phyloP scores from a whole-genome alignment of 257 asterid genomes.

The Forsythia suspensa region DNA sequence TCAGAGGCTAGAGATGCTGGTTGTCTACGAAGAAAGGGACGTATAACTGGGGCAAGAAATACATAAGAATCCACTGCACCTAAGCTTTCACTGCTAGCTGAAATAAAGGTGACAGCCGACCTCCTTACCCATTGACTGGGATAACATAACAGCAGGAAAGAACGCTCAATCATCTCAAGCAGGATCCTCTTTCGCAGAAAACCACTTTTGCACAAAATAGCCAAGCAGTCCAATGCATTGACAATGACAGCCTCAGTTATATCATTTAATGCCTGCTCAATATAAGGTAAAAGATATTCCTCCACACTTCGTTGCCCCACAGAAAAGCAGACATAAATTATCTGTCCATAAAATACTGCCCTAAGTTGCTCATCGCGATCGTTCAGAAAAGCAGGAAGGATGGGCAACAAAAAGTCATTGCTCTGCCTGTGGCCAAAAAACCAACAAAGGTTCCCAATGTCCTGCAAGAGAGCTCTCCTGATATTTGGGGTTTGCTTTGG shows the following conservation, averaged over 20 bases:
- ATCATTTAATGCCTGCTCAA: slow-evolving; percentile 96
- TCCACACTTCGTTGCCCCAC: slow-evolving; percentile 99
- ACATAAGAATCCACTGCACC: slow-evolving; percentile 98
- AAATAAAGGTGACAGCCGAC: slow-evolving; percentile 73
- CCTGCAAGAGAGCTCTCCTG: slow-evolving; percentile 99
- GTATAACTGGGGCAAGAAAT: slow-evolving; percentile 88
- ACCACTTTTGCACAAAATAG: slow-evolving; percentile 86
- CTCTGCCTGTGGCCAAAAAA: slow-evolving; percentile 99
- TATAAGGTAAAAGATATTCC: slow-evolving; percentile 94
- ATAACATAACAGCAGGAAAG: slow-evolving; percentile 82
- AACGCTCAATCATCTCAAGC: slow-evolving; percentile 92
- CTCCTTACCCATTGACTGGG: slow-evolving; percentile 97
- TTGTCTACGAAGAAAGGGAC: slow-evolving; percentile 87
- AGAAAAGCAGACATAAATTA: slow-evolving; percentile 80
- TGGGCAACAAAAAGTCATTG: slow-evolving; percentile 90
- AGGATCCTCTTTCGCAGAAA: slow-evolving; percentile 82
- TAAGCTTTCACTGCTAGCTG: slow-evolving; percentile 86
- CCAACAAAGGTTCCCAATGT: slow-evolving; percentile 96
- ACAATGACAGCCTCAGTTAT: slow-evolving; percentile 81
- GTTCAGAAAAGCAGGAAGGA: slow-evolving; percentile 97
- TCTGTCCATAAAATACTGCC: slow-evolving; percentile 94
- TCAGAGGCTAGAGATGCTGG: slow-evolving; percentile 96
- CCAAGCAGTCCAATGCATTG: slow-evolving; percentile 90
- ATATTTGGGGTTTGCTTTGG: slow-evolving; percentile 98
- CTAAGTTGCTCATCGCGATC: slow-evolving; percentile 98